These are phyloP conservation scores for Penicillium rolfsii DNA, from an alignment of 2,329 filamentous ascomycete species.

Conservation along the genomic window DNA sequence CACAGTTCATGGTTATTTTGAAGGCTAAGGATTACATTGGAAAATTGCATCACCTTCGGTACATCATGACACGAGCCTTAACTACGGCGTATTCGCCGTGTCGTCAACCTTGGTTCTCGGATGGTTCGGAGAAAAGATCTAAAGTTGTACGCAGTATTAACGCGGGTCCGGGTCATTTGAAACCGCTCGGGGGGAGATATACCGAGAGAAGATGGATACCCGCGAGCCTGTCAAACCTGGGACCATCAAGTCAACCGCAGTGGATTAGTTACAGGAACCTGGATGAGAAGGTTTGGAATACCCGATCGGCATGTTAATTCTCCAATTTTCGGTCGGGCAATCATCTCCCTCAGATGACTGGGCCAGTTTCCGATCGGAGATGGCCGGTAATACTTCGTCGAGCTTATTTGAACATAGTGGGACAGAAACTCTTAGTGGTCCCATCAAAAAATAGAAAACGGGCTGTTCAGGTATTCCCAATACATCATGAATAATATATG, in stretches of 20 bases:
- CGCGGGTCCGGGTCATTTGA: not conserved
- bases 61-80: not conserved
- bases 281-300: not conserved
- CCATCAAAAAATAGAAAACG: not conserved
- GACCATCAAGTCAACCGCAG: not conserved
- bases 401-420: not conserved
- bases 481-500: not conserved
- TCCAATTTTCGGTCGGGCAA: not conserved
- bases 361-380: not conserved
- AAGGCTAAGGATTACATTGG: not conserved
- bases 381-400: not conserved
- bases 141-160: not conserved
- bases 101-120: not conserved
- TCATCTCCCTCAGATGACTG: not conserved
- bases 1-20: not conserved
- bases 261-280: not conserved
- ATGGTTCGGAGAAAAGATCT: not conserved
- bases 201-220: not conserved
- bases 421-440: too few relatives aligned
- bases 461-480: not conserved
- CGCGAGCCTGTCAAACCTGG: not conserved
- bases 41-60: not conserved
- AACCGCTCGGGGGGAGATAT: not conserved
- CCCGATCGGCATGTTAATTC: not conserved
- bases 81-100: not conserved